These are phyloP conservation scores for Warburgia ugandensis DNA, from an alignment of 164 flowering plant genomes.

Conservation along the genomic window DNA sequence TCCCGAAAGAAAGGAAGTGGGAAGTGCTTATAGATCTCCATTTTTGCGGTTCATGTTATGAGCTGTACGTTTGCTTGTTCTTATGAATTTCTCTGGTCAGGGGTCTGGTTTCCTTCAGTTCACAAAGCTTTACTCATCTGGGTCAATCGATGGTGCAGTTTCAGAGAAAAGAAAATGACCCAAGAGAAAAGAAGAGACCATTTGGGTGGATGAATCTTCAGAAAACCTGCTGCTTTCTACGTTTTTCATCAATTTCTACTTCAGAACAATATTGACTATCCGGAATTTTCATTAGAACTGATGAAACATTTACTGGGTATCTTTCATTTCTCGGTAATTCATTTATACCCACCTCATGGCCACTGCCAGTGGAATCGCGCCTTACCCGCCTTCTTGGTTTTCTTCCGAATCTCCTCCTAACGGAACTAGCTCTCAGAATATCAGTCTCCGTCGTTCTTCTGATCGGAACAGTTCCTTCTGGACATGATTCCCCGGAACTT, in stretches of 20 bases:
- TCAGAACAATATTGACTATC: too few species aligned
- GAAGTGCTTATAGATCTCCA: too few species aligned
- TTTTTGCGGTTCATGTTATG: too few species aligned
- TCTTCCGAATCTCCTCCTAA: constrained; percentile 50
- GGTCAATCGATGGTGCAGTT: too few species aligned
- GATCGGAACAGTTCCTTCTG: constrained; percentile 84
- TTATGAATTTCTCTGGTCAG: background rate
- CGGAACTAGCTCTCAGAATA: constrained; percentile 56
- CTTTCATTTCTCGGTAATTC: background rate
- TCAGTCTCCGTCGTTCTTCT: constrained; percentile 84
- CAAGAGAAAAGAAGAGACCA: background rate
- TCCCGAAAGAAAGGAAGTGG: too few species aligned
- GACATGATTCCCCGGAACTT: constrained; percentile 61
- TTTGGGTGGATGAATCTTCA: too few species aligned
- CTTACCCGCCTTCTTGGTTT: constrained; percentile 37
- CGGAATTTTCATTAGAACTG: background rate
- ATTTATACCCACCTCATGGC: constrained; percentile 77
- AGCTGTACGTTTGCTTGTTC: too few species aligned
- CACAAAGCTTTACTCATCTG: too few species aligned
- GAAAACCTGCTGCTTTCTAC: too few species aligned
- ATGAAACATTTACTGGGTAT: background rate
- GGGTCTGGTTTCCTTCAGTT: background rate
- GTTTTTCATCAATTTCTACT: too few species aligned
- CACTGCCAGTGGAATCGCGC: constrained; percentile 66
- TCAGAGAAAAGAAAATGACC: background rate